These are phyloP conservation scores for Zymoseptoria tritici DNA, from an alignment of 2,329 filamentous ascomycete genomes.

Conservation along the genomic window DNA sequence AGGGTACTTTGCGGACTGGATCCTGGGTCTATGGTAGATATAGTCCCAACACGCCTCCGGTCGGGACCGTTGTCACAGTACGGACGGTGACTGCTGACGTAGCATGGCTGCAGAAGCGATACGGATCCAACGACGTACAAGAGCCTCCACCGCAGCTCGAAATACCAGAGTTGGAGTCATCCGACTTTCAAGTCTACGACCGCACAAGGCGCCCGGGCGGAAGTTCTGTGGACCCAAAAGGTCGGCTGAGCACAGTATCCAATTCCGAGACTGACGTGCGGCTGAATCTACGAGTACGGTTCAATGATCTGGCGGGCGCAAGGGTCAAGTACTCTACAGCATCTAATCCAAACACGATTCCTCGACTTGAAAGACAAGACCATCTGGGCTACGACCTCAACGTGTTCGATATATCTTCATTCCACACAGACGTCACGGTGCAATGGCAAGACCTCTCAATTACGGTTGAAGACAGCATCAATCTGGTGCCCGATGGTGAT, in stretches of 20 bases:
- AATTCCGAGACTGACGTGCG: constrained; percentile 28
- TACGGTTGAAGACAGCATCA: constrained; percentile 39
- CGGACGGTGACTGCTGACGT: constrained; percentile 41
- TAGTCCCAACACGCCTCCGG: constrained; percentile 41
- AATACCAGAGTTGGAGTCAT: constrained; percentile 36
- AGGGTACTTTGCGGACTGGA: constrained; percentile 45
- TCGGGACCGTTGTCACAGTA: constrained; percentile 48
- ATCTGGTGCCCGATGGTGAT: constrained; percentile 44
- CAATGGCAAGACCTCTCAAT: constrained; percentile 53
- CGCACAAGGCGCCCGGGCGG: constrained; percentile 19
- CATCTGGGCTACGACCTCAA: constrained; percentile 53
- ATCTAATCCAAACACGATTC: constrained; percentile 34
- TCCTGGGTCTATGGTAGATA: constrained; percentile 48
- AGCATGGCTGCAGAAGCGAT: constrained; percentile 44
- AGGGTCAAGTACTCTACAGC: constrained; percentile 45
- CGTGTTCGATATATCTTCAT: constrained; percentile 46
- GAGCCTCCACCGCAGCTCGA: constrained; percentile 25
- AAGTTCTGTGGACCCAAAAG: background rate
- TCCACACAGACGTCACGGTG: constrained; percentile 44
- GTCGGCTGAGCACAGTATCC: constrained; percentile 21
- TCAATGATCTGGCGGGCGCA: constrained; percentile 46
- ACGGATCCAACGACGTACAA: constrained; percentile 17
- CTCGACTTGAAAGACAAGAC: constrained; percentile 39
- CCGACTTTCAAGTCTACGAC: constrained; percentile 39
- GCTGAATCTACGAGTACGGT: constrained; percentile 39